A percentile compares a stretch with the other conserved stretches of the same genome.
Evolutionary conservation across 306 rosid genomes (phyloP).

Genomic region (Alnus rubra): DNA sequence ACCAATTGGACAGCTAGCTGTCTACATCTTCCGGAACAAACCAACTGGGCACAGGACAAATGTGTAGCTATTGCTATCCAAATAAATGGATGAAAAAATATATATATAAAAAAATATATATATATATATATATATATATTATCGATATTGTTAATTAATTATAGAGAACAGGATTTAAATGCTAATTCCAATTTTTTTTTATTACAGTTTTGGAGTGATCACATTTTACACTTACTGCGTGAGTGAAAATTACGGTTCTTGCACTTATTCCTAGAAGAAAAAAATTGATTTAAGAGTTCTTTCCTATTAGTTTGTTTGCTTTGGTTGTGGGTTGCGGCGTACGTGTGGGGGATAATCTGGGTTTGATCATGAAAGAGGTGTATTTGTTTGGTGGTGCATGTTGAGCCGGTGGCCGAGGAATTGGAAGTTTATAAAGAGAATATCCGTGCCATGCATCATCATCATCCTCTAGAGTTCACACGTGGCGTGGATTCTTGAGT

Average conservation of each 20-base stretch:
- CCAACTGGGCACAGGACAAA: neutral
- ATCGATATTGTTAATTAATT: neutral
- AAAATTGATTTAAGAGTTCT: neutral
- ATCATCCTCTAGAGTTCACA: constrained; percentile 21
- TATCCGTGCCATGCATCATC: constrained; percentile 35
- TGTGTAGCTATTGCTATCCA: neutral
- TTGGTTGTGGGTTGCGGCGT: neutral
- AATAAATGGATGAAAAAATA: neutral
- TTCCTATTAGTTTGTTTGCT: neutral
- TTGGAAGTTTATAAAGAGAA: constrained; percentile 27
- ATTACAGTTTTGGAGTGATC: neutral
- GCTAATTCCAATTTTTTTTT: neutral
- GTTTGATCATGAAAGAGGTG: constrained; percentile 7
- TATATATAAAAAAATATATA: too few species aligned
- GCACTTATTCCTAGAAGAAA: neutral
- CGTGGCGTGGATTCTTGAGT: constrained; percentile 11
- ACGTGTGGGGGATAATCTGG: neutral
- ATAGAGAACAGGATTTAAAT: neutral
- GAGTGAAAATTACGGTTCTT: constrained; percentile 1
- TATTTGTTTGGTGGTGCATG: neutral
- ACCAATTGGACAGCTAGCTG: neutral
- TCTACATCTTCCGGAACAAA: neutral
- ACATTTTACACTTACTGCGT: neutral
- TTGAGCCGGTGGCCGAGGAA: neutral
- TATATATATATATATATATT: neutral